These are phyloP conservation scores for Tolypocladium endophyticum DNA, from an alignment of 2,329 filamentous ascomycete species.

Conservation along the genomic window DNA sequence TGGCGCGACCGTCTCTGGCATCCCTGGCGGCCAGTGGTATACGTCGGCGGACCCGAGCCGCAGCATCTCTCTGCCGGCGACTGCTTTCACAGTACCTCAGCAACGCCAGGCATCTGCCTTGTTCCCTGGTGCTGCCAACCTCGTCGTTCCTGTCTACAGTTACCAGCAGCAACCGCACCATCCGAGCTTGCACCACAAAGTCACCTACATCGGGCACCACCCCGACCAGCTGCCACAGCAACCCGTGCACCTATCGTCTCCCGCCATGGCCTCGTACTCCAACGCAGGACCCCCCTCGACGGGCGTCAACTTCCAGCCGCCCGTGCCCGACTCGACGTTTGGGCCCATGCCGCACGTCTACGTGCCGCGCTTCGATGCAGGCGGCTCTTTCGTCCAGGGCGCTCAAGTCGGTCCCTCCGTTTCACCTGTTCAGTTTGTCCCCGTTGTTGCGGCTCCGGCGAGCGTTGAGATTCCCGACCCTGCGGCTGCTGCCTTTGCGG, in stretches of 20 bases:
- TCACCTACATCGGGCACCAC: constrained; percentile 17
- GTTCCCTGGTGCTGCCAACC: background rate
- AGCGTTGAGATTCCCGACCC: constrained; percentile 14
- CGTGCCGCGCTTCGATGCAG: constrained; percentile 39
- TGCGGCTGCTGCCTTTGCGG: constrained; percentile 14
- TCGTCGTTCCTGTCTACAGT: background rate
- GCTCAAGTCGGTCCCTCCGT: constrained; percentile 20
- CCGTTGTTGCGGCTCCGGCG: background rate
- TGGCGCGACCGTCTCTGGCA: constrained; percentile 7
- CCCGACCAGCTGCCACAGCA: constrained; percentile 7
- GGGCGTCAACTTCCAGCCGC: constrained; percentile 46
- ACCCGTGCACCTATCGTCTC: constrained; percentile 9
- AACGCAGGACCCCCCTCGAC: constrained; percentile 28
- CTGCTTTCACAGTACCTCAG: background rate
- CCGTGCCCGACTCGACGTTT: constrained; percentile 45
- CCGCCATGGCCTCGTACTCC: constrained; percentile 29
- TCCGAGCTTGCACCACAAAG: background rate
- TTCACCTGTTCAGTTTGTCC: constrained; percentile 1
- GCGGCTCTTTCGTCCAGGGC: constrained; percentile 4
- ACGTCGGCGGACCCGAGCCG: constrained; percentile 22
- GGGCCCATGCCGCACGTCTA: constrained; percentile 46
- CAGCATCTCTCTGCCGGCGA: constrained; percentile 8
- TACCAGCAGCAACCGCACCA: constrained; percentile 1
- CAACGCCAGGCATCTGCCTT: constrained; percentile 6
- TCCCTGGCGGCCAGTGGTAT: constrained; percentile 17